Base-by-base conservation (phyloP, 805 yeast genomes). In the Candida broadrunensis region DNA sequence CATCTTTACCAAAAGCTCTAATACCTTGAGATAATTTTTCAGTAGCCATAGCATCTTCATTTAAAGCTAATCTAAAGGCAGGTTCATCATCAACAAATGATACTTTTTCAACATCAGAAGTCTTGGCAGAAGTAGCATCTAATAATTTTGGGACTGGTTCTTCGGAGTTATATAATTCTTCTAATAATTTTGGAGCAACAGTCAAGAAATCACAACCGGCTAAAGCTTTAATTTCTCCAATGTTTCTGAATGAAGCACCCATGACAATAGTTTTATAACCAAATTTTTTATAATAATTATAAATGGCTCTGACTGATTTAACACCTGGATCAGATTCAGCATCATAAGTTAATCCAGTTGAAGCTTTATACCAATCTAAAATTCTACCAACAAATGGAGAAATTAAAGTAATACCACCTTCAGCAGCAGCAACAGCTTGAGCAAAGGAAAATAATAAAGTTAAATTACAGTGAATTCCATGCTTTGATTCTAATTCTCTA, bases 201-300 rank as follows among this genome's bases (percentile, higher is more conserved):
- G 99, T 93, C 72, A 93, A 78, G 81, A 74, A 89, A 69, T 93
- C 99, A 63, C 88, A 83, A 69, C 99, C 99, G 45, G 99, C 97
- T 58, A 93, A 78, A 56, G 95, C 96, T 71, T 83, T 85, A 72
- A 93, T 88, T 76, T 91, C 99, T 55, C 89, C 96, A 48, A 75
- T 70, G 78, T 90, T 93, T 83, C 99, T 91, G 89, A 93, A 91
- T 45, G 98, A 91, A 46, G 99, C 99, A 72, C 99, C 99, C 99
- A 93, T 93, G 63, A 93, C 98, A 64, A 93, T 90, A 67, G 99
- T 93, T 60, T 91, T 79, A 83, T 93, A 93, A 56, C 84, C 91
- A 71, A 70, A 88, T 76, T 91, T 91, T 84, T 93, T 93, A 86
- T 93, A 93, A 83, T 93, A 93, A 85, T 90, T 86, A 87, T 67